Evolutionary conservation across 2,329 filamentous ascomycete genomes (phyloP), one percentile per base, ranked within the genome.

Genomic region (Pyrenophora tritici-repentis): DNA sequence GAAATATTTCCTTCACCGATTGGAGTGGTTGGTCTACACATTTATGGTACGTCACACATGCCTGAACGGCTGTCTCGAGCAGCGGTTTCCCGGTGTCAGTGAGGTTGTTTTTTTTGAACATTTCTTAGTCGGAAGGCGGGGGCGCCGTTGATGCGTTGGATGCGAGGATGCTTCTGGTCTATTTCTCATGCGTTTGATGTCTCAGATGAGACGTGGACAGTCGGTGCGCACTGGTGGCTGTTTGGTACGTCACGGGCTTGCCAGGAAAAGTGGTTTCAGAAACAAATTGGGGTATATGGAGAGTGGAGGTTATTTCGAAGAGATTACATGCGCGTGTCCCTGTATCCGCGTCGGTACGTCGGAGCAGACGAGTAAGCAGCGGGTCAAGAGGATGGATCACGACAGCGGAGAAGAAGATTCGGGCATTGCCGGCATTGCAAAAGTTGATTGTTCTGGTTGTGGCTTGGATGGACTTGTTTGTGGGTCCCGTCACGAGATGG

Each of bases 61-160:
- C n/a, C 35, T 10, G 9, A 47, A 38, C 38, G 40, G 33, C 38
- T 50, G 58, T 62, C 48, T 61, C 55, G 61, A 56, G 61, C 60
- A 59, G 41, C 53, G 39, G 50, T 57, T 59, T 61, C 53, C 56
- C 59, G 59, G 60, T 58, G 53, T 60, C 59, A 58, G 37, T 61
- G 52, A 55, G 46, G 56, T 62, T 50, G 49, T 65, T 64, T 65
- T 64, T 65, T 59, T 51, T 29, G 7, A 29, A 13, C 26, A 13
- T 12, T 13, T 29, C 12, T 29, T 59, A 58, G 53, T 45, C 67
- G 70, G 70, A 66, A 59, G 38, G 62, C 53, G 65, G 67, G 65
- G 61, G 50, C 59, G 46, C 69, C 69, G 69, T 58, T 64, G 17
- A 69, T 65, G 65, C 63, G 48, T 61, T 64, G 56, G 57, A 55